Conservation (phyloP, 768 basidiomycete species). For the Udeniomyces megalosporus region DNA sequence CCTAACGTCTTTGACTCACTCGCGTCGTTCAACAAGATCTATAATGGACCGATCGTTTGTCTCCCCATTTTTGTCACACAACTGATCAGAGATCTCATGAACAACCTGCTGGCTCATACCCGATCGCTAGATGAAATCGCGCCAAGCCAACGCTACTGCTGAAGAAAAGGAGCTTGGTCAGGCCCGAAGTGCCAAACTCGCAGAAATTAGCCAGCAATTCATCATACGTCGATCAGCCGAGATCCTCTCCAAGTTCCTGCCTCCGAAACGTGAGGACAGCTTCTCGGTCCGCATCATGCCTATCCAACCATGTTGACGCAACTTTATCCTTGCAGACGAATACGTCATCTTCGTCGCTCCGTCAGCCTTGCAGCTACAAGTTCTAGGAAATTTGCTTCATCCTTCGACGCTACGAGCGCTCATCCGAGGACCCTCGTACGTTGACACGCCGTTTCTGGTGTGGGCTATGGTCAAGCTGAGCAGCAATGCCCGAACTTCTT, state of each 20-base stretch:
- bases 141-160: constrained; percentile 53
- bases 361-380: constrained; percentile 59
- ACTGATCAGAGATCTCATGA: constrained; percentile 33
- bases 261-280: constrained; percentile 78
- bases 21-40: constrained; percentile 38
- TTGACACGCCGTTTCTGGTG: not conserved
- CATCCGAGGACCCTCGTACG: constrained; percentile 46
- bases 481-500: too few relatives aligned
- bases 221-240: constrained; percentile 76
- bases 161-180: constrained; percentile 65
- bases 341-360: constrained; percentile 95
- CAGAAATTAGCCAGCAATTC: constrained; percentile 63
- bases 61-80: not conserved
- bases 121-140: constrained; percentile 59
- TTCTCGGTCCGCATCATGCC: too few relatives aligned
- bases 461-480: too few relatives aligned
- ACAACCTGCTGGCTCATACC: not conserved
- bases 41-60: constrained; percentile 56
- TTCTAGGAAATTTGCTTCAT: constrained; percentile 60
- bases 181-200: constrained; percentile 60
- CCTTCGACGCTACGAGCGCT: constrained; percentile 53
- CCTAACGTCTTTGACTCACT: constrained; percentile 57
- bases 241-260: constrained; percentile 64
- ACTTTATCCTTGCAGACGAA: constrained; percentile 46
- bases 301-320: not conserved